Conservation (phyloP, 805 yeast genomes). For the Scheffersomyces ergatensis region DNA sequence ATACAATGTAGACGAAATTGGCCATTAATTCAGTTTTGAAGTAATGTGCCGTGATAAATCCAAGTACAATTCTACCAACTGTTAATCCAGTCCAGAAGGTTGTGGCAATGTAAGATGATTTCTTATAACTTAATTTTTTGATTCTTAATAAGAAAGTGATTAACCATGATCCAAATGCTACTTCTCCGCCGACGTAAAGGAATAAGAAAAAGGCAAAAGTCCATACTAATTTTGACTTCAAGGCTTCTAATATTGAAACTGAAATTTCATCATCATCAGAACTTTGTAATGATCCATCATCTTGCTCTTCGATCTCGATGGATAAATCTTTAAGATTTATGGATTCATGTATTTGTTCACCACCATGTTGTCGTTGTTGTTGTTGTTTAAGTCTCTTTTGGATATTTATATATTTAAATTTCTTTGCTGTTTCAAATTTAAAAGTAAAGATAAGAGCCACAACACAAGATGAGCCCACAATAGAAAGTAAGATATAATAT, state of each 20-base stretch:
- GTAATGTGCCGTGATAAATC: slow-evolving; percentile 50
- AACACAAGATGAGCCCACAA: slow-evolving; percentile 20
- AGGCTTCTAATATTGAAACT: slow-evolving; percentile 27
- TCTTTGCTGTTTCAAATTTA: slow-evolving; percentile 43
- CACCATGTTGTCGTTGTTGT: no score
- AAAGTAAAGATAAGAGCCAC: slow-evolving; percentile 24
- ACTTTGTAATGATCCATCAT: slow-evolving; percentile 9
- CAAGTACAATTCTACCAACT: slow-evolving; percentile 45
- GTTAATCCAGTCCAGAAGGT: slow-evolving; percentile 53
- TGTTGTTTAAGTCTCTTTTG: slow-evolving; percentile 6
- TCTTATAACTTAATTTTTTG: slow-evolving; percentile 29
- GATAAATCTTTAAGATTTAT: slow-evolving; percentile 9
- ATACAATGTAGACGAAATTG: slow-evolving; percentile 34
- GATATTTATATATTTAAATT: slow-evolving; percentile 30
- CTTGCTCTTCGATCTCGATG: slow-evolving; percentile 3
- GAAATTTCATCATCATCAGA: slow-evolving; percentile 5
- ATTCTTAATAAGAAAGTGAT: slow-evolving; percentile 46
- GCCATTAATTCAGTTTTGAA: slow-evolving; percentile 49
- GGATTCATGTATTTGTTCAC: slow-evolving; percentile 5
- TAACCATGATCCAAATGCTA: slow-evolving; percentile 53
- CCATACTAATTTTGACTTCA: slow-evolving; percentile 37
- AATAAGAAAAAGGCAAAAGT: slow-evolving; percentile 42
- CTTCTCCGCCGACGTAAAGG: slow-evolving; percentile 51
- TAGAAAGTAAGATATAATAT: slow-evolving; percentile 38
- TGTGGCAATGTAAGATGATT: slow-evolving; percentile 48